Evolutionary conservation across 768 basidiomycete genomes (phyloP).

Genomic region (Gloeopeniophorella convolvens): DNA sequence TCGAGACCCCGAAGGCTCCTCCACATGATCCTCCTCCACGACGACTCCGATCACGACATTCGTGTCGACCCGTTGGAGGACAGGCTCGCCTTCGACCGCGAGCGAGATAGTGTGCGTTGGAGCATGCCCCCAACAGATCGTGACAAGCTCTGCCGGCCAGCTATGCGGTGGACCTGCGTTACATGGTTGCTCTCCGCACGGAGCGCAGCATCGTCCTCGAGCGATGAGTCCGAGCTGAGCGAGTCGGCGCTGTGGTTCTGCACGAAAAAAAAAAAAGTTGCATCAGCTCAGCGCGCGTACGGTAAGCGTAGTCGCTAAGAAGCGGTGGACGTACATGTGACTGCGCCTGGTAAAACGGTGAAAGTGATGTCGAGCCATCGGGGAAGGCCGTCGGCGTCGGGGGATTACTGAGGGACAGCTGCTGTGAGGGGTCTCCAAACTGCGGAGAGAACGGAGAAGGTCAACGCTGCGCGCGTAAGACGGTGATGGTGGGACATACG

Average conservation of each 20-base stretch:
- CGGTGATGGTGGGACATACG: slow-evolving; percentile 30
- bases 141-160: slow-evolving; percentile 13
- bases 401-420: slow-evolving; percentile 9
- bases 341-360: slow-evolving; percentile 27
- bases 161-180: slow-evolving; percentile 22
- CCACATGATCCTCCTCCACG: slow-evolving; percentile 17
- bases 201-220: not conserved
- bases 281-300: slow-evolving; percentile 6
- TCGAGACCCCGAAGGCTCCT: slow-evolving; percentile 7
- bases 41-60: slow-evolving; percentile 20
- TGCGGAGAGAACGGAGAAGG: not conserved
- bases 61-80: not conserved
- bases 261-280: not conserved
- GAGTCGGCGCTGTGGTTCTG: slow-evolving; percentile 26
- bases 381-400: slow-evolving; percentile 21
- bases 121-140: slow-evolving; percentile 18
- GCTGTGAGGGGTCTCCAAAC: slow-evolving; percentile 8
- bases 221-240: slow-evolving; percentile 21
- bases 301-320: not conserved
- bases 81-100: slow-evolving; percentile 9
- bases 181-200: slow-evolving; percentile 15
- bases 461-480: not conserved
- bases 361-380: slow-evolving; percentile 22
- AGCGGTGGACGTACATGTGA: slow-evolving; percentile 6
- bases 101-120: slow-evolving; percentile 15